A percentile compares a stretch with the other conserved stretches of the same genome.
Evolutionary conservation across 805 yeast species (phyloP).

Genomic region (Teunomyces aglyptinius): DNA sequence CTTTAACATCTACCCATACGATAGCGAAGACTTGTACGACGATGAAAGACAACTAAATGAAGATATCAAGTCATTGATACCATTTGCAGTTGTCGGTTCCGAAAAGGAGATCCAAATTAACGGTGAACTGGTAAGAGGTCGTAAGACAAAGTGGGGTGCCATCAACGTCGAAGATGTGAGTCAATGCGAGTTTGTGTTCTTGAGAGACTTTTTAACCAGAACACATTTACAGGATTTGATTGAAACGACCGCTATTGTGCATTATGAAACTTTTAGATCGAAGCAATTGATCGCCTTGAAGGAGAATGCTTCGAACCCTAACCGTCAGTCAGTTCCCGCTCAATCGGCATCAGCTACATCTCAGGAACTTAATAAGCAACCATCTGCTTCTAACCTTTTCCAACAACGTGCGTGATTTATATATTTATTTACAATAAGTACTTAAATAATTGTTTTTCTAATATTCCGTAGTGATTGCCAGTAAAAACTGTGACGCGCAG

Average conservation of each 20-base stretch:
- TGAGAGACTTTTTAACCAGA: constrained; percentile 91
- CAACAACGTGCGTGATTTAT: constrained; percentile 6
- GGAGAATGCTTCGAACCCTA: constrained; percentile 69
- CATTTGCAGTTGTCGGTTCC: constrained; percentile 94
- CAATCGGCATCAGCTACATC: constrained; percentile 9
- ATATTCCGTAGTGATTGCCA: neutral
- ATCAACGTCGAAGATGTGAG: constrained; percentile 91
- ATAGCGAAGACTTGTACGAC: constrained; percentile 62
- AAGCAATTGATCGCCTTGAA: constrained; percentile 92
- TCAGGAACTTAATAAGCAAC: neutral
- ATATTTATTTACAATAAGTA: neutral
- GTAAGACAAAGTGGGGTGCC: constrained; percentile 92
- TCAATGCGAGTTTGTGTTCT: constrained; percentile 93
- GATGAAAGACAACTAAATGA: constrained; percentile 73
- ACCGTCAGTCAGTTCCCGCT: constrained; percentile 30
- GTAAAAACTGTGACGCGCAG: neutral
- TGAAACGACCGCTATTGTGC: constrained; percentile 83
- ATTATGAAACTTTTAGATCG: constrained; percentile 90
- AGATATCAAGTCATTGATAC: constrained; percentile 72
- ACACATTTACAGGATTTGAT: constrained; percentile 95
- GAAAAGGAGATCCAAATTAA: constrained; percentile 71
- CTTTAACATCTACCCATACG: constrained; percentile 82
- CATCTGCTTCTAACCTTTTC: neutral
- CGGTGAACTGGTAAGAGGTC: constrained; percentile 82
- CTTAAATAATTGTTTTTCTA: neutral